Evolutionary conservation across 306 rosid species (phyloP).

Genomic region (Vigna radiata): DNA sequence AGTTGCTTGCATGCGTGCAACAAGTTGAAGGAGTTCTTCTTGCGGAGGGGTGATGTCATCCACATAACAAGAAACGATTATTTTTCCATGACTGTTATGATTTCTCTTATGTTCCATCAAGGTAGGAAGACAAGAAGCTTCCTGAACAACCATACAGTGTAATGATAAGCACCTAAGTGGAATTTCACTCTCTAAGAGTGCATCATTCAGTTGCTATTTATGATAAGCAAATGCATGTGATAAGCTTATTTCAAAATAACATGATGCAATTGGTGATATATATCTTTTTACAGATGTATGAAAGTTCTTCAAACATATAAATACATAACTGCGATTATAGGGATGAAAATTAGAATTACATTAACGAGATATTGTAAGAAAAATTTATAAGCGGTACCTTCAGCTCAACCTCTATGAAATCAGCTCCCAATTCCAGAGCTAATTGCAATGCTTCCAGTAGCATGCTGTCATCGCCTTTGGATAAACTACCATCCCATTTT

Average conservation of each 20-base stretch:
- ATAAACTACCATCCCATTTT: slow-evolving; percentile 37
- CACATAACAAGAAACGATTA: slow-evolving; percentile 56
- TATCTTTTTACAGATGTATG: too few relatives aligned
- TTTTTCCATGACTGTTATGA: slow-evolving; percentile 33
- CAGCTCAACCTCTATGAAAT: slow-evolving; percentile 54
- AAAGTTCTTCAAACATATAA: too few relatives aligned
- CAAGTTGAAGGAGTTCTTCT: slow-evolving; percentile 44
- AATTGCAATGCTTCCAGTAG: slow-evolving; percentile 43
- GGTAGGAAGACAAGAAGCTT: slow-evolving; percentile 39
- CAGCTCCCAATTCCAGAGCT: slow-evolving; percentile 57
- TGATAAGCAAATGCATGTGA: too few relatives aligned
- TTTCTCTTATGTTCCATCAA: slow-evolving; percentile 36
- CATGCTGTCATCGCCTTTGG: slow-evolving; percentile 35
- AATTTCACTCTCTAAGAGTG: too few relatives aligned
- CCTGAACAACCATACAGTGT: slow-evolving; percentile 39
- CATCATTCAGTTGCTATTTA: too few relatives aligned
- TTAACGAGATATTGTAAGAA: too few relatives aligned
- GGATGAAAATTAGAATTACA: too few relatives aligned
- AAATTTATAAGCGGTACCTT: slow-evolving; percentile 31
- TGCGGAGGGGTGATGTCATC: slow-evolving; percentile 47
- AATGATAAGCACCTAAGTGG: too few relatives aligned
- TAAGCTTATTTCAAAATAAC: too few relatives aligned
- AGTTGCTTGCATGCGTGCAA: slow-evolving; percentile 48
- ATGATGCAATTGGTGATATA: too few relatives aligned
- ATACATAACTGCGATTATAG: too few relatives aligned